A percentile compares a stretch with the other conserved stretches of the same genome.
Conservation (phyloP, 306 rosid genomes). For the Lathyrus tuberosus region DNA sequence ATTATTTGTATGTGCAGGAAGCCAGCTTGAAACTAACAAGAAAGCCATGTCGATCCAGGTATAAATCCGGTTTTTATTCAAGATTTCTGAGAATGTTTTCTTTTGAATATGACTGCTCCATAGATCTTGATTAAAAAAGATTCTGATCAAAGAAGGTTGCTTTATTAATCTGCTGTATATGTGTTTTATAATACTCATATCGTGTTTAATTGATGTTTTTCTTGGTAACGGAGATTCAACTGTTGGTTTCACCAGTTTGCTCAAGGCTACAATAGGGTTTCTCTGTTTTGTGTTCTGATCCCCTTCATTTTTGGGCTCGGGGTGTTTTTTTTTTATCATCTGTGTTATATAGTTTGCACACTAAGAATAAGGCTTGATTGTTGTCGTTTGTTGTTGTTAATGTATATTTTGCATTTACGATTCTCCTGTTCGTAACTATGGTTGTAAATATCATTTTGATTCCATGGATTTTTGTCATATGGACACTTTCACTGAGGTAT, state of each 20-base stretch:
- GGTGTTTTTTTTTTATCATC: neutral
- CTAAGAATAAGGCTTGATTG: too few species aligned
- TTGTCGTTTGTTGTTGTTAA: too few species aligned
- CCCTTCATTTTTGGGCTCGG: neutral
- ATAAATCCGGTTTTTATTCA: neutral
- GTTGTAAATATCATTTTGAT: neutral
- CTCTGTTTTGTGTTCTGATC: neutral
- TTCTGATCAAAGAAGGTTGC: neutral
- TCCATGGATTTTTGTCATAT: neutral
- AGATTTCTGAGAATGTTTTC: neutral
- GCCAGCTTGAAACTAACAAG: conserved; percentile 88
- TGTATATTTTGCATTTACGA: neutral
- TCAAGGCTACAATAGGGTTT: neutral
- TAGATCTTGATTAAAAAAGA: neutral
- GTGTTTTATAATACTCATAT: neutral
- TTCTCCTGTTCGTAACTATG: neutral
- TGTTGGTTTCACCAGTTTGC: neutral
- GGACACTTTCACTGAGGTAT: neutral
- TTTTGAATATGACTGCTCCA: neutral
- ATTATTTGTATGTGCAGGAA: conserved; percentile 50
- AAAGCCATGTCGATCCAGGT: conserved; percentile 91
- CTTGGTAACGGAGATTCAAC: neutral
- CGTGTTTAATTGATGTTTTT: neutral
- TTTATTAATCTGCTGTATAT: neutral
- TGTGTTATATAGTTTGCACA: neutral